Conservation (phyloP, 2,329 filamentous ascomycete genomes). For the Pseudocercospora musae region DNA sequence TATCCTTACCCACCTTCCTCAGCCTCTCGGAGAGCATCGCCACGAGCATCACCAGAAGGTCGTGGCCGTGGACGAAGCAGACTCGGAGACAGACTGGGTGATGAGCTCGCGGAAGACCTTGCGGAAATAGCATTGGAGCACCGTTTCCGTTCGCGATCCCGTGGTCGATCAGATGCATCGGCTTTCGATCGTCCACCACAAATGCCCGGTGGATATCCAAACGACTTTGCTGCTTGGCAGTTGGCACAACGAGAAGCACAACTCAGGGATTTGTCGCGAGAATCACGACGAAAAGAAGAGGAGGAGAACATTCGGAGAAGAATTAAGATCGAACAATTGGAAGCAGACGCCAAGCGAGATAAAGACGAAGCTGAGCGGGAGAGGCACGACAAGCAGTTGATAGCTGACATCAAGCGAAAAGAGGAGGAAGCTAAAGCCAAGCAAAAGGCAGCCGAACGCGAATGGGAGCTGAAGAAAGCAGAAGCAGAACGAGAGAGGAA, state of each 20-base stretch:
- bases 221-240: constrained; percentile 26
- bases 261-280: constrained; percentile 35
- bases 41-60: constrained; percentile 20
- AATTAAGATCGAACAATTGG: constrained; percentile 30
- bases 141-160: constrained; percentile 36
- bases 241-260: constrained; percentile 37
- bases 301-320: constrained; percentile 35
- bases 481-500: constrained; percentile 34
- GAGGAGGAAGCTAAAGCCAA: constrained; percentile 38
- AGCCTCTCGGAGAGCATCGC: constrained; percentile 22
- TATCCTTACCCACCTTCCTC: constrained; percentile 28
- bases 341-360: constrained; percentile 37
- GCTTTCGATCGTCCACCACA: constrained; percentile 22
- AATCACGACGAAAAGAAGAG: constrained; percentile 35
- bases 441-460: constrained; percentile 33
- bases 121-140: constrained; percentile 31
- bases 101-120: constrained; percentile 31
- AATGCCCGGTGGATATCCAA: constrained; percentile 12
- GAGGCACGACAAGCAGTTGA: constrained; percentile 36
- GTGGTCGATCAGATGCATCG: constrained; percentile 30
- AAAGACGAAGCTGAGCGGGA: constrained; percentile 38
- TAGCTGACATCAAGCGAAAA: constrained; percentile 41
- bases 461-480: constrained; percentile 41
- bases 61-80: constrained; percentile 21
- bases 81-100: constrained; percentile 24